Evolutionary conservation across 768 basidiomycete genomes (phyloP), one percentile per base, ranked within the genome.

Genomic region (Rhizopogon roseolus): DNA sequence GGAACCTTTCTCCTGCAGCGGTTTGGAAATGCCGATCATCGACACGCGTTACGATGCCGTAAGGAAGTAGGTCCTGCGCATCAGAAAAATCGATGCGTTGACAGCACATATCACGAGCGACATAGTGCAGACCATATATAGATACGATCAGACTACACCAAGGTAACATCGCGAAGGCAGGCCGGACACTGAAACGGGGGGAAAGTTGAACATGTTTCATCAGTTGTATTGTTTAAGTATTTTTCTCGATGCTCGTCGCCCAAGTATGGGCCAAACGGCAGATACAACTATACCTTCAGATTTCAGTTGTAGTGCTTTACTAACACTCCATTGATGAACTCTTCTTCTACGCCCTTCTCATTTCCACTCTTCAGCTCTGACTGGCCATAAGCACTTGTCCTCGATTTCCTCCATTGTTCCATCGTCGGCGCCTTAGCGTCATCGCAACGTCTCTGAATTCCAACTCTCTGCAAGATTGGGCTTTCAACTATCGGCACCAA

Each of bases 271-370:
- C 11, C 27, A 43, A 11, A 41, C 17, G n/a, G 14, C 57, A 17
- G 50, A 56, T 27, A 51, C 52, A 52, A 42, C 45, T 53, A 39
- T 53, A 54, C 45, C n/a, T n/a, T n/a, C n/a, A 59, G 13, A 41
- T 43, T 57, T 28, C 56, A 85, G 57, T 75, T 83, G 57, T 80
- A 84, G 54, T 83, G 81, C 59, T 77, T 80, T 7, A 84, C 80
- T 4, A 81, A 54, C 1, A 84, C 72, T 0, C 82, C 82, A 17
- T 73, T 76, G 44, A 84, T 70, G 41, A 78, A 56, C 58, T 84
- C 81, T 59, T 82, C 80, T 57, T 85, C 80, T 1, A 79, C 74
- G 1, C 72, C 73, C 0, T 71, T 68, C 17, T 74, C 75, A 40
- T 55, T 64, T n/a, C 70, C 65, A 34, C 66, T 65, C 54, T 73